phyloP scores from a whole-genome alignment of 169 alveolate species.

The Plasmodium cynomolgi region DNA sequence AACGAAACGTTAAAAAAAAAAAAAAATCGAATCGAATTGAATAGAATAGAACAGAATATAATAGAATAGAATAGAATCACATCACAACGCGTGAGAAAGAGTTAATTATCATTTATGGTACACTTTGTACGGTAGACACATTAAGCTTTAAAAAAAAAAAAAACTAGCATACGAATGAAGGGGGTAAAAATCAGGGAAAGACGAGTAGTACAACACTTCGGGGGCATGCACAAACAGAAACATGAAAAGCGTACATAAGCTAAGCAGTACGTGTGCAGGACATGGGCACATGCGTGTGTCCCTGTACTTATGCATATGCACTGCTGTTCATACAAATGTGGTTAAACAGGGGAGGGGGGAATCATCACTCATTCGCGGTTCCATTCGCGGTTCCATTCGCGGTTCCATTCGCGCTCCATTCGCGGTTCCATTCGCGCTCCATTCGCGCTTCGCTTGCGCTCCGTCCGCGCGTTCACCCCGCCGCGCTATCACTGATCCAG shows the following conservation, averaged over 20 bases:
- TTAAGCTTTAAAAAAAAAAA: not conserved
- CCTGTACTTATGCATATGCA: not conserved
- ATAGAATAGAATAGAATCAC: not conserved
- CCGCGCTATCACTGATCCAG: not conserved
- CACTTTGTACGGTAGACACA: not conserved
- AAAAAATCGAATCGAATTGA: not conserved
- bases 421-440: not conserved
- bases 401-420: no score
- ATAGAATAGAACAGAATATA: not conserved
- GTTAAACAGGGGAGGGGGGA: not conserved
- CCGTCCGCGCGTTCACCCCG: not conserved
- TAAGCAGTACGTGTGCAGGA: not conserved
- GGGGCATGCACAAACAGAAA: not conserved
- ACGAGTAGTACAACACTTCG: not conserved
- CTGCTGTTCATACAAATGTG: not conserved
- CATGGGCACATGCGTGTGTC: not conserved
- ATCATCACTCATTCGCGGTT: not conserved
- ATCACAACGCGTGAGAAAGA: not conserved
- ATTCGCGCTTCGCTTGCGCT: not conserved
- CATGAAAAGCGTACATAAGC: not conserved
- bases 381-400: not conserved
- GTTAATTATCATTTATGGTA: not conserved
- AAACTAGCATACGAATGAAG: not conserved
- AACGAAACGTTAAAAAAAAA: not conserved
- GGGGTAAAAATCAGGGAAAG: not conserved